These are phyloP conservation scores for Leccinum uliginosum DNA, from an alignment of 768 basidiomycete species.

Conservation along the genomic window DNA sequence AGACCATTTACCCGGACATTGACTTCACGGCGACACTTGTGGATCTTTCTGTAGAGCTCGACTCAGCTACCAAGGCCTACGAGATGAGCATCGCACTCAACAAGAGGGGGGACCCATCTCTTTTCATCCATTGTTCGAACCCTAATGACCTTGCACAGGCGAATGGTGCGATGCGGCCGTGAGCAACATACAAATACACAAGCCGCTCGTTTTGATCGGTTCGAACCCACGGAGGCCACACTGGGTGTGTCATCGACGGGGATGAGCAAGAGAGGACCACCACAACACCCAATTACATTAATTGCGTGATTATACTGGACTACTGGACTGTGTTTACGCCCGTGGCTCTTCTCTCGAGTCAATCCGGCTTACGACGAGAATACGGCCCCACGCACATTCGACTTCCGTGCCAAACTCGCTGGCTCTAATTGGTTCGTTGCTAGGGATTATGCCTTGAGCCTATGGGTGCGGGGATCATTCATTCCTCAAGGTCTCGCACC, in stretches of 20 bases:
- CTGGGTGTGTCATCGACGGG: conserved; percentile 23
- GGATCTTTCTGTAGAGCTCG: conserved; percentile 24
- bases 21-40: conserved; percentile 20
- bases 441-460: conserved; percentile 16
- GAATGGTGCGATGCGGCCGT: too few relatives aligned
- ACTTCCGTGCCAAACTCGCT: conserved; percentile 19
- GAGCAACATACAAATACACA: too few relatives aligned
- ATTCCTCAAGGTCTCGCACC: conserved; percentile 26
- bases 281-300: too few relatives aligned
- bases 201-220: too few relatives aligned
- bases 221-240: conserved; percentile 18
- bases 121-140: too few relatives aligned
- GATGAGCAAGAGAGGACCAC: conserved; percentile 18
- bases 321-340: conserved; percentile 29
- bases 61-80: conserved; percentile 25
- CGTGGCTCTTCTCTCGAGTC: conserved; percentile 24
- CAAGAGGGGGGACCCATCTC: too few relatives aligned
- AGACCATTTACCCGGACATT: conserved; percentile 26
- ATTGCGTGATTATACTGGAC: conserved; percentile 16
- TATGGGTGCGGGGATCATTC: conserved; percentile 23
- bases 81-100: conserved; percentile 27
- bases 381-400: conserved; percentile 18
- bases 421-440: conserved; percentile 11
- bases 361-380: neutral
- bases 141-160: too few relatives aligned